phyloP scores from a whole-genome alignment of 352 stramenopile genomes.

The Globisporangium rhizosaccharum region DNA sequence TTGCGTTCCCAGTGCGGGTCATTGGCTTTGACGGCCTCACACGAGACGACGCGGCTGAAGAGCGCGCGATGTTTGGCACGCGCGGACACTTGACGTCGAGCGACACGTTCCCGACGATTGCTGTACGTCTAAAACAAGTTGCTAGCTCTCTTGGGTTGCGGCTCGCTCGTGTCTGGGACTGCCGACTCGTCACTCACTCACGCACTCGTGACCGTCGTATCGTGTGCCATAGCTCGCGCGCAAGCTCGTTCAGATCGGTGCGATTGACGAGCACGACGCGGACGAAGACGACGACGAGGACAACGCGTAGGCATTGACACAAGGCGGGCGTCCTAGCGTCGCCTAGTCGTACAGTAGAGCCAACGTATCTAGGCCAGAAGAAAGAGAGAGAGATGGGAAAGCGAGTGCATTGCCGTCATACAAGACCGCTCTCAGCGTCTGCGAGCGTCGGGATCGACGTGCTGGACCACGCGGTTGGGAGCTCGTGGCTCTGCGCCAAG shows the following conservation, averaged over 20 bases:
- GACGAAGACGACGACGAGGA: slow-evolving; percentile 28
- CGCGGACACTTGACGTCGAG: slow-evolving; percentile 34
- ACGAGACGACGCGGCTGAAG: slow-evolving; percentile 56
- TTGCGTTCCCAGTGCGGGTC: slow-evolving; percentile 87
- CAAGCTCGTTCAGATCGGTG: slow-evolving; percentile 55
- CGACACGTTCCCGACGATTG: slow-evolving; percentile 56
- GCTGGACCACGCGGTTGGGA: slow-evolving; percentile 11
- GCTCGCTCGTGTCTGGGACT: not conserved
- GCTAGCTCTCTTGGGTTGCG: not conserved
- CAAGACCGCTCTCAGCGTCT: not conserved
- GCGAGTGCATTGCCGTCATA: not conserved
- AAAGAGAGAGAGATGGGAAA: not conserved
- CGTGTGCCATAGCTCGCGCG: slow-evolving; percentile 38
- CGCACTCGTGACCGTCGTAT: not conserved
- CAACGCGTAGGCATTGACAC: not conserved
- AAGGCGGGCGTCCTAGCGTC: not conserved
- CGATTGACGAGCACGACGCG: slow-evolving; percentile 36
- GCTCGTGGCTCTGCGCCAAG: slow-evolving; percentile 1
- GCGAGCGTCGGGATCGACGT: slow-evolving; percentile 9
- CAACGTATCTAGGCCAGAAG: not conserved
- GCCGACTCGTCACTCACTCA: slow-evolving; percentile 3
- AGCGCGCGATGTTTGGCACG: slow-evolving; percentile 32
- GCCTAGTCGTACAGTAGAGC: not conserved
- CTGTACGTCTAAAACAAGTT: slow-evolving; percentile 22
- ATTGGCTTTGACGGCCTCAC: slow-evolving; percentile 92